A percentile compares a stretch with the other conserved stretches of the same genome.
These are phyloP conservation scores for Yamadazyma aaseri DNA, from an alignment of 1,139 yeast genomes.

Conservation along the genomic window DNA sequence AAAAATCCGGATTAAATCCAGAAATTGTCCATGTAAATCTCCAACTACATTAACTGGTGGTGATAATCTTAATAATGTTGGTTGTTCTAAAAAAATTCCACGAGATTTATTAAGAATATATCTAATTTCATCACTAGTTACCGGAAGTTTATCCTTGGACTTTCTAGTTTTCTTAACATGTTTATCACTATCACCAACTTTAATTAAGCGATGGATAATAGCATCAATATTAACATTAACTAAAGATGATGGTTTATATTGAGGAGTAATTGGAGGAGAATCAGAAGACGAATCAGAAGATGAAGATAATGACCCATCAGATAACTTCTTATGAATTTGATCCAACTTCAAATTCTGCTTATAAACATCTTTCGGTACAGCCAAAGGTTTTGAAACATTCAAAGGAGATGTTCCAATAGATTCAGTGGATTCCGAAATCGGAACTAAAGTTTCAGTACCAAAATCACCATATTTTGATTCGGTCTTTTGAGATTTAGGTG, in stretches of 20 bases:
- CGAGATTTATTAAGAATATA: conserved; percentile 66
- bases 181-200: conserved; percentile 34
- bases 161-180: conserved; percentile 25
- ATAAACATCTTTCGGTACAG: conserved; percentile 3
- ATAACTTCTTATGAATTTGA: conserved; percentile 6
- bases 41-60: conserved; percentile 89
- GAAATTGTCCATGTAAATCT: conserved; percentile 83
- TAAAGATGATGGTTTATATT: conserved; percentile 4
- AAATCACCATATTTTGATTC: conserved; percentile 6
- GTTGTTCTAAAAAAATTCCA: conserved; percentile 71
- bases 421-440: conserved; percentile 44
- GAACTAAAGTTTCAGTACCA: conserved; percentile 28
- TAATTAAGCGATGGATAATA: conserved; percentile 53
- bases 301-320: conserved; percentile 6
- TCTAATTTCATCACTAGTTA: conserved; percentile 55
- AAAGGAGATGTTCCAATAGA: conserved; percentile 34
- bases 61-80: conserved; percentile 69
- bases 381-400: background rate
- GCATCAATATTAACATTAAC: conserved; percentile 49
- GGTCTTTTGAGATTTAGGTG: conserved; percentile 9
- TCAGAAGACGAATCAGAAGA: conserved; percentile 8
- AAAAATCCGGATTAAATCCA: conserved; percentile 71
- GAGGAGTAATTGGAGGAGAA: conserved; percentile 9
- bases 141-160: conserved; percentile 39
- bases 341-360: conserved; percentile 6